phyloP scores from a whole-genome alignment of 148 eudicot species.

The Vaccinium corymbosum region DNA sequence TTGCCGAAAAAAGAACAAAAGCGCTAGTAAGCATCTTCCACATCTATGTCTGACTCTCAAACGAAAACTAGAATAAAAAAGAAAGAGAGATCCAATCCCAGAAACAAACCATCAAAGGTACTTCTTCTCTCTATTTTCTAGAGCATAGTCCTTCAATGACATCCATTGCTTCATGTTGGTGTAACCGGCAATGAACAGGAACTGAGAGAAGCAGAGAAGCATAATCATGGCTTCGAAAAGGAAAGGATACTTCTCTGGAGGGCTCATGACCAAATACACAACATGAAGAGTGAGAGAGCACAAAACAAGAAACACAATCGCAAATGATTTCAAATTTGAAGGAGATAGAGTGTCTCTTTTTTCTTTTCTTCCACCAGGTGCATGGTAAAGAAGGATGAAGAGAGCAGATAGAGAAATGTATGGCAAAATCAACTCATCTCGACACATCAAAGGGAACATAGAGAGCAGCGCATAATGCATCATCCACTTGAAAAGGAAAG shows the following conservation, averaged over 20 bases:
- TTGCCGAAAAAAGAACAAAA: too few species aligned
- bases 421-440: constrained; percentile 62
- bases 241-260: constrained; percentile 81
- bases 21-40: not conserved
- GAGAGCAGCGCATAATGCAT: constrained; percentile 69
- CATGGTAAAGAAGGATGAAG: constrained; percentile 57
- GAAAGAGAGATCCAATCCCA: not conserved
- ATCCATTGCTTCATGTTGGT: constrained; percentile 73
- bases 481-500: constrained; percentile 67
- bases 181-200: constrained; percentile 42
- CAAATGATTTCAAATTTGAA: constrained; percentile 26
- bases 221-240: constrained; percentile 88
- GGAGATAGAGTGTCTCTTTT: constrained; percentile 13
- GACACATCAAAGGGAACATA: constrained; percentile 79
- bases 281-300: constrained; percentile 56
- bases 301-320: constrained; percentile 26
- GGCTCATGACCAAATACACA: constrained; percentile 48
- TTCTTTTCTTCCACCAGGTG: constrained; percentile 44
- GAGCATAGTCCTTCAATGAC: constrained; percentile 31
- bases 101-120: constrained; percentile 16
- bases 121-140: constrained; percentile 49
- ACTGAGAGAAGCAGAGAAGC: constrained; percentile 82
- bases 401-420: constrained; percentile 61
- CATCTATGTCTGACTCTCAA: not conserved
- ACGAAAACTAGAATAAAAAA: not conserved